These are phyloP conservation scores for Zhuliangozyma parablackwelliae DNA, from an alignment of 1,139 yeast species.

Conservation along the genomic window DNA sequence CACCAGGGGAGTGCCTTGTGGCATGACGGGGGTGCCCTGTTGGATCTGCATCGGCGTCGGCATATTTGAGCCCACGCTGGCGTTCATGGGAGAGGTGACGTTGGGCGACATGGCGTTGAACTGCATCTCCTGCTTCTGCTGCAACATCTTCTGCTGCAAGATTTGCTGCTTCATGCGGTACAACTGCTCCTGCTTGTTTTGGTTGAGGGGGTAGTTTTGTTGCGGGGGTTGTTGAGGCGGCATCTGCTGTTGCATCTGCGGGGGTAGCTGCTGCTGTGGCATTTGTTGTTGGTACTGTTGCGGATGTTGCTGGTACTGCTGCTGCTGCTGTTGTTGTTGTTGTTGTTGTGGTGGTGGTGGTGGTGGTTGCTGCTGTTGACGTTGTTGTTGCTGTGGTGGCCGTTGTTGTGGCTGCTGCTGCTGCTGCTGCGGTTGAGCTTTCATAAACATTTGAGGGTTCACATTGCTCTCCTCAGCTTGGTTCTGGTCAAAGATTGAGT, in stretches of 20 bases:
- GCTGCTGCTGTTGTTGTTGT: conserved; percentile 6
- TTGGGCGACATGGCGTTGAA: not conserved
- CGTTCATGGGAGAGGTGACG: conserved; percentile 2
- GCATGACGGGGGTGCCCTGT: conserved; percentile 6
- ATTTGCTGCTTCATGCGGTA: conserved; percentile 16
- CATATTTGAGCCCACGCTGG: too few species aligned
- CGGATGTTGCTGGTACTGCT: conserved; percentile 13
- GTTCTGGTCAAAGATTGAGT: conserved; percentile 32
- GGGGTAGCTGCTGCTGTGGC: conserved; percentile 14
- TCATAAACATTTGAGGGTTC: conserved; percentile 27
- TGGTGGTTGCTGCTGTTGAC: conserved; percentile 2
- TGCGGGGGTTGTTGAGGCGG: conserved; percentile 13
- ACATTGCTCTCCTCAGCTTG: conserved; percentile 12
- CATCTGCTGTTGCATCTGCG: conserved; percentile 6
- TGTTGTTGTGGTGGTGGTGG: conserved; percentile 1
- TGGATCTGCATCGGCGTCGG: not conserved
- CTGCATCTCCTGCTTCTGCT: conserved; percentile 6
- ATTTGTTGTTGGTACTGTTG: conserved; percentile 13
- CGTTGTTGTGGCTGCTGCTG: conserved; percentile 12
- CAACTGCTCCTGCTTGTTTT: conserved; percentile 21
- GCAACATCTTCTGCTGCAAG: conserved; percentile 17
- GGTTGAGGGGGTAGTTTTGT: conserved; percentile 5
- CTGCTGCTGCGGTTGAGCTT: conserved; percentile 16
- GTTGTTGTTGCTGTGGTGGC: conserved; percentile 8
- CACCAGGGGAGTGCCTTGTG: too few species aligned